Evolutionary conservation across 495 filamentous ascomycete genomes (phyloP).

Genomic region (Aspergillus conjunctus): DNA sequence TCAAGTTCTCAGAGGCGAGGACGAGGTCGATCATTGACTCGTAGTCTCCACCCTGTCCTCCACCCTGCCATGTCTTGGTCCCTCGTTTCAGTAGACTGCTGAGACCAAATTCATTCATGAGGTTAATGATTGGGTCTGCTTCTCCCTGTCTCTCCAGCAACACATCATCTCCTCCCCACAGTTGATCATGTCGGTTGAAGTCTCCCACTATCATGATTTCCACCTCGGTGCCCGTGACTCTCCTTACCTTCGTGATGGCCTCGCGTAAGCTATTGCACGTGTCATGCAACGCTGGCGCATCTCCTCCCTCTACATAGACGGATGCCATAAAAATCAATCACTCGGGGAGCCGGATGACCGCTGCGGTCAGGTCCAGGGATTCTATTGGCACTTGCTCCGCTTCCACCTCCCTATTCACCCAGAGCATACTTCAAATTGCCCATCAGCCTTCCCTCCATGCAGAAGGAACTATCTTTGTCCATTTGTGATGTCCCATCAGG

Average conservation of each 20-base stretch:
- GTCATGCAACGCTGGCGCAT: too few species aligned
- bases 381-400: too few species aligned
- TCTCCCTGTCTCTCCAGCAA: slow-evolving; percentile 34
- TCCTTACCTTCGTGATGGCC: too few species aligned
- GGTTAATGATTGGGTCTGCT: slow-evolving; percentile 38
- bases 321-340: too few species aligned
- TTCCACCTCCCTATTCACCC: too few species aligned
- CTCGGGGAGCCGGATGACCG: too few species aligned
- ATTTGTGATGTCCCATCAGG: slow-evolving; percentile 34
- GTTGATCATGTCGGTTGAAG: slow-evolving; percentile 40
- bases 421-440: slow-evolving; percentile 37
- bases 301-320: too few species aligned
- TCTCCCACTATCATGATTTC: slow-evolving; percentile 34
- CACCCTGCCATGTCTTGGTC: slow-evolving; percentile 33
- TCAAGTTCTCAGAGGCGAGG: slow-evolving; percentile 27
- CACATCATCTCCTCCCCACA: slow-evolving; percentile 41
- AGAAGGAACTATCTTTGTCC: slow-evolving; percentile 33
- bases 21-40: slow-evolving; percentile 35
- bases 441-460: slow-evolving; percentile 26
- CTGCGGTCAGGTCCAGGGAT: too few species aligned
- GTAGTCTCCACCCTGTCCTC: slow-evolving; percentile 24
- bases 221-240: slow-evolving; percentile 21
- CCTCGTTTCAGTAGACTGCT: slow-evolving; percentile 35
- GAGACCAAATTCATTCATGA: slow-evolving; percentile 36
- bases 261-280: too few species aligned